phyloP scores from a whole-genome alignment of 1,284 basidiomycete species.

The Anthracocystis walkeri region DNA sequence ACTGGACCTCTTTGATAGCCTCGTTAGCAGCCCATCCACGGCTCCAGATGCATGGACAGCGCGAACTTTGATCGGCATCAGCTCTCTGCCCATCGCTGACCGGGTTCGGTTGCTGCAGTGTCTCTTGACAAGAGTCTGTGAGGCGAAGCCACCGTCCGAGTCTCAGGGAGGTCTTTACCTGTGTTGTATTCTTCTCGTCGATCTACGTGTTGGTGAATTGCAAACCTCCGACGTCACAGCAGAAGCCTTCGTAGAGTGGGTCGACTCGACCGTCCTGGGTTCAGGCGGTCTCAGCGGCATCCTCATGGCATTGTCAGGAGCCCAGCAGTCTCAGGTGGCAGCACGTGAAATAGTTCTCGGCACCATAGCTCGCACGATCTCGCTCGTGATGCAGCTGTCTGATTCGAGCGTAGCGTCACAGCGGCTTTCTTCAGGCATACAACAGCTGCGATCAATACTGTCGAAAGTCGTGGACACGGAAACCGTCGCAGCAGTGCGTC shows the following conservation, averaged over 20 bases:
- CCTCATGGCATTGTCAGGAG: neutral
- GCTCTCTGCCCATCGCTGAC: neutral
- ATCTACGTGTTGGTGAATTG: constrained; percentile 1
- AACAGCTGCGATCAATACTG: constrained; percentile 7
- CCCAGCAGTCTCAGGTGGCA: neutral
- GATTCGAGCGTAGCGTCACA: neutral
- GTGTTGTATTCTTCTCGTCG: constrained; percentile 12
- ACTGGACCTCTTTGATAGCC: constrained; percentile 12
- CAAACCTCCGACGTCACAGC: neutral
- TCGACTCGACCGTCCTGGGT: constrained; percentile 1
- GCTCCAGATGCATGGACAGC: neutral
- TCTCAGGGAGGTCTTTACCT: constrained; percentile 2
- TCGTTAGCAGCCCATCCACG: neutral
- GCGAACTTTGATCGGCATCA: constrained; percentile 1
- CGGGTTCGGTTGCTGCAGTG: constrained; percentile 10
- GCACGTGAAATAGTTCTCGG: constrained; percentile 16
- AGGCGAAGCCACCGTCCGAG: neutral
- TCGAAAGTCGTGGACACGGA: constrained; percentile 22
- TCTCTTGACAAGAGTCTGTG: neutral
- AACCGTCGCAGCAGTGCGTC: constrained; percentile 16
- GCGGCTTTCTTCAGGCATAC: neutral
- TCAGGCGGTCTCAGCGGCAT: constrained; percentile 1
- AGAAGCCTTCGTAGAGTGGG: constrained; percentile 1
- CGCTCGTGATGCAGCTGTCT: constrained; percentile 6
- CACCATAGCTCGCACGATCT: constrained; percentile 13